phyloP scores from a whole-genome alignment of 805 yeast genomes.

The Saturnispora serradocipensis region DNA sequence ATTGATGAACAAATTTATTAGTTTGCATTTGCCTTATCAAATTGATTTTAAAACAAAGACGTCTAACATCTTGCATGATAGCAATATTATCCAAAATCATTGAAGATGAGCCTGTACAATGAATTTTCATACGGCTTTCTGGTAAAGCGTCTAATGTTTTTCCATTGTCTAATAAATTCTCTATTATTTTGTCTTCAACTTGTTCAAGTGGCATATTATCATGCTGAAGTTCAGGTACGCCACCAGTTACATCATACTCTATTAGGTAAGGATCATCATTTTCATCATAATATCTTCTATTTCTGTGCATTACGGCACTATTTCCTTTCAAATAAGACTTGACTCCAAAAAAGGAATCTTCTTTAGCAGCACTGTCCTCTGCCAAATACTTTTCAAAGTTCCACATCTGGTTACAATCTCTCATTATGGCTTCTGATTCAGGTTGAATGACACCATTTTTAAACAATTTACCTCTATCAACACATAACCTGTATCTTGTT shows the following conservation, averaged over 20 bases:
- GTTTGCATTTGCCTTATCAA: conserved; percentile 86
- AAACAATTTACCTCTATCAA: conserved; percentile 59
- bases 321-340: conserved; percentile 6
- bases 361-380: conserved; percentile 15
- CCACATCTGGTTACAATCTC: conserved; percentile 62
- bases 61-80: conserved; percentile 81
- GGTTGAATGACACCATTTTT: conserved; percentile 47
- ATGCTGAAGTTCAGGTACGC: conserved; percentile 58
- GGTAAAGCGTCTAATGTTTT: conserved; percentile 27
- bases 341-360: not conserved
- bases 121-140: conserved; percentile 34
- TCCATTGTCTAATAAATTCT: conserved; percentile 26
- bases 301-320: conserved; percentile 26
- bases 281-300: conserved; percentile 35
- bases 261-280: conserved; percentile 56
- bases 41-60: conserved; percentile 79
- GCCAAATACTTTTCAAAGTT: conserved; percentile 42
- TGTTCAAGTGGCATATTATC: conserved; percentile 39
- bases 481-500: conserved; percentile 66
- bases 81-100: conserved; percentile 56
- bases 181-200: conserved; percentile 37
- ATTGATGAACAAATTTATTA: conserved; percentile 62
- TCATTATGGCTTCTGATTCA: conserved; percentile 59
- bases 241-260: conserved; percentile 80
- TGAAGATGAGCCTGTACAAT: conserved; percentile 49